Percentiles rank a stretch among this genome's conserved stretches.
These are phyloP conservation scores for Mycena venus DNA, from an alignment of 768 basidiomycete genomes.

Conservation along the genomic window DNA sequence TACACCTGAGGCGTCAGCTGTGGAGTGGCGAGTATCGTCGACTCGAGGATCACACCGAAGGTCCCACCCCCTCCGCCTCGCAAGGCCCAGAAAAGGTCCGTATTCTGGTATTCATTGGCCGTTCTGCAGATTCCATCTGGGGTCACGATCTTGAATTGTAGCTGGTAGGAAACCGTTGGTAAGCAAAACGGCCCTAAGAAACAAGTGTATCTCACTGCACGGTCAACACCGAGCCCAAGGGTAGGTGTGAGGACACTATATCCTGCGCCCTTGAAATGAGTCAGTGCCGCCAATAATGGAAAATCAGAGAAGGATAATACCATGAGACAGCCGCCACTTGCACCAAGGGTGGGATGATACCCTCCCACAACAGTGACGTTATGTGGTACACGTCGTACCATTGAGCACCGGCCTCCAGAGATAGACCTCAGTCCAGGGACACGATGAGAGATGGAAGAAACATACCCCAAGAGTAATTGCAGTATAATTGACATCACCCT, in stretches of 20 bases:
- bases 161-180: constrained; percentile 33
- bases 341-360: constrained; percentile 7
- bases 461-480: constrained; percentile 20
- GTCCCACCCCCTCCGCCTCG: constrained; percentile 63
- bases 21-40: constrained; percentile 3
- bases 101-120: constrained; percentile 57
- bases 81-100: constrained; percentile 61
- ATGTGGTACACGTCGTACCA: constrained; percentile 8
- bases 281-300: background rate
- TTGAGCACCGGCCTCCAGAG: constrained; percentile 11
- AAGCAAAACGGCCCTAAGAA: constrained; percentile 19
- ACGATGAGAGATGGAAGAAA: background rate
- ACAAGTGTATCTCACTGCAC: constrained; percentile 5
- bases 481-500: constrained; percentile 11
- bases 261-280: constrained; percentile 8
- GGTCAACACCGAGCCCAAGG: constrained; percentile 21
- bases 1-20: constrained; percentile 25
- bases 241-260: constrained; percentile 17
- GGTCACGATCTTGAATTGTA: constrained; percentile 55
- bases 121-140: constrained; percentile 57
- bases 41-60: constrained; percentile 53
- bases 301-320: background rate
- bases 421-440: background rate
- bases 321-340: constrained; percentile 23
- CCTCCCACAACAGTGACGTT: constrained; percentile 13